Conservation (phyloP, 805 yeast genomes). For the Candida adriatica region DNA sequence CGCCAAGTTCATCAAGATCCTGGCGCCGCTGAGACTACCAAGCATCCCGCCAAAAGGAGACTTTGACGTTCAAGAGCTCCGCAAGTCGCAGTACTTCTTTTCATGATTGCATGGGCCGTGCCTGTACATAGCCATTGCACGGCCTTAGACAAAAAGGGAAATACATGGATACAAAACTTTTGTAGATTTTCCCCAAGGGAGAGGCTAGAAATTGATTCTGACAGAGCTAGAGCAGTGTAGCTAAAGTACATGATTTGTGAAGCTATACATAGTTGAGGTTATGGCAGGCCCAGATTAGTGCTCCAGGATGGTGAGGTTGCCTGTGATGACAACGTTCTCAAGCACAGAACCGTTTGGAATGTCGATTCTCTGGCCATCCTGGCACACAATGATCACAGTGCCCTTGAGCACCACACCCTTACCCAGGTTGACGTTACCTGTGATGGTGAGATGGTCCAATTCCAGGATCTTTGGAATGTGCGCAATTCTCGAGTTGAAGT, state of each 20-base stretch:
- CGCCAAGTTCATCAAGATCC: slow-evolving; percentile 25
- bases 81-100: slow-evolving; percentile 77
- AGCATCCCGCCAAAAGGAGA: slow-evolving; percentile 73
- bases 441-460: slow-evolving; percentile 93
- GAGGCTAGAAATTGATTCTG: no score
- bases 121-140: not conserved
- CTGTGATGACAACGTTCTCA: slow-evolving; percentile 96
- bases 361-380: slow-evolving; percentile 93
- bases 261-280: no score
- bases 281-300: no score
- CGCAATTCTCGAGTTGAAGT: slow-evolving; percentile 82
- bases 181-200: no score
- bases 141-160: not conserved
- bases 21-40: slow-evolving; percentile 68
- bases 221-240: no score
- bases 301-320: slow-evolving; percentile 90
- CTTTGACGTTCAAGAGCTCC: slow-evolving; percentile 69
- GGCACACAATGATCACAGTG: slow-evolving; percentile 94
- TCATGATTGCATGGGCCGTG: no score
- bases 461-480: slow-evolving; percentile 96
- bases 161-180: not conserved
- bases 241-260: no score
- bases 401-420: slow-evolving; percentile 89
- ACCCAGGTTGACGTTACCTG: slow-evolving; percentile 93
- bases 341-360: slow-evolving; percentile 94